Conservation (phyloP, 768 basidiomycete species). For the Pulveroboletus sp. region DNA sequence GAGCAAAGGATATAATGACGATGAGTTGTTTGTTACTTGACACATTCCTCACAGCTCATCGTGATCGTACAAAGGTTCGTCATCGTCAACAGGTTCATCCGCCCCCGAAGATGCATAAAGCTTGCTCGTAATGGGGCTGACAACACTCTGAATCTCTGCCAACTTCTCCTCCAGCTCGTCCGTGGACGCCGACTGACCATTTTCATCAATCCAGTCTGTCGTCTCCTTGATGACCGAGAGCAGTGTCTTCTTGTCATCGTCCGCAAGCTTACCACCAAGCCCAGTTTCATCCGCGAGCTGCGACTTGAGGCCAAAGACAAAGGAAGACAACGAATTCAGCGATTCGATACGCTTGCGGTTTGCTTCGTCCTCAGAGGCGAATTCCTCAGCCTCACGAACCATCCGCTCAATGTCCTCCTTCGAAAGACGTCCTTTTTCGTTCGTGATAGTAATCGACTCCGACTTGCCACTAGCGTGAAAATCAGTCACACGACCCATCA, state of each 20-base stretch:
- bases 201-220: constrained; percentile 88
- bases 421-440: constrained; percentile 89
- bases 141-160: constrained; percentile 63
- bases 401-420: constrained; percentile 94
- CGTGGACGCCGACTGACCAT: constrained; percentile 66
- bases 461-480: constrained; percentile 59
- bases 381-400: constrained; percentile 92
- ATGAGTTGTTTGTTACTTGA: constrained; percentile 2
- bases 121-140: constrained; percentile 84
- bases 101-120: constrained; percentile 51
- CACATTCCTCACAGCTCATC: constrained; percentile 44
- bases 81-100: constrained; percentile 35
- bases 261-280: constrained; percentile 80
- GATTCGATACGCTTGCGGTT: constrained; percentile 81
- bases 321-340: constrained; percentile 76
- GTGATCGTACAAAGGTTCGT: constrained; percentile 42
- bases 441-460: constrained; percentile 88
- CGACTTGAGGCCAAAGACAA: constrained; percentile 81
- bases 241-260: constrained; percentile 81
- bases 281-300: constrained; percentile 86
- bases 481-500: neutral
- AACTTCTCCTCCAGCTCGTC: constrained; percentile 94
- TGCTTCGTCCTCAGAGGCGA: constrained; percentile 72
- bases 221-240: constrained; percentile 80
- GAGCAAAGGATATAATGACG: constrained; percentile 9